These are phyloP conservation scores for Cenchrus fungigraminus DNA, from an alignment of 176 grass and related monocot species.

Conservation along the genomic window DNA sequence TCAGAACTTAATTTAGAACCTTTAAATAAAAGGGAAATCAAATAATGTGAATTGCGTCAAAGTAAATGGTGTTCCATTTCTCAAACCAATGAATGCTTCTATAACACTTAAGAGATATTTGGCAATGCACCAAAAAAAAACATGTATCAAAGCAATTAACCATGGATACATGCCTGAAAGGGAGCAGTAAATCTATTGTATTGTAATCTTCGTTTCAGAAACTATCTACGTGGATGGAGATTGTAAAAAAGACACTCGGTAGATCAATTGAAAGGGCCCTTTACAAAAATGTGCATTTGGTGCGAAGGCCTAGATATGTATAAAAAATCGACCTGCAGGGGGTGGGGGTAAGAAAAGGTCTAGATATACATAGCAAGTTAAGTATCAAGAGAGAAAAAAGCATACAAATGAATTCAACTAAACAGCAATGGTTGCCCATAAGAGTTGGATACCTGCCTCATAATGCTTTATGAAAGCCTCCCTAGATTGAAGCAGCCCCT, in stretches of 20 bases:
- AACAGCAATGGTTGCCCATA: neutral
- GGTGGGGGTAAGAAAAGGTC: no score
- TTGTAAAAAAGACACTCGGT: neutral
- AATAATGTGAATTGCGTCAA: neutral
- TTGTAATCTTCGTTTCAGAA: neutral
- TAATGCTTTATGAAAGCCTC: constrained; percentile 74
- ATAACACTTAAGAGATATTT: neutral
- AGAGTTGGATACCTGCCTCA: constrained; percentile 47
- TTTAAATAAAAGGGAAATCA: neutral
- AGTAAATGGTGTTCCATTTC: neutral
- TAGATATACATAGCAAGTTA: constrained; percentile 4
- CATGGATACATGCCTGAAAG: neutral
- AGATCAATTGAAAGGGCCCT: neutral
- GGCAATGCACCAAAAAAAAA: neutral
- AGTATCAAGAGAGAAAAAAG: neutral
- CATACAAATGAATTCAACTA: neutral
- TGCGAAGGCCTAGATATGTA: neutral
- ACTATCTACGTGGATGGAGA: neutral
- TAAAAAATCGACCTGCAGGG: no score
- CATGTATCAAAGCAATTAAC: neutral
- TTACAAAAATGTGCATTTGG: neutral
- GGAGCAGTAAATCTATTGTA: neutral
- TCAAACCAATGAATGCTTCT: neutral
- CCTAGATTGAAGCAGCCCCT: constrained; percentile 70
- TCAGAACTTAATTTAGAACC: constrained; percentile 5